A percentile compares a stretch with the other conserved stretches of the same genome.
phyloP scores from a whole-genome alignment of 2,329 filamentous ascomycete species.

The Monosporascus sp. region DNA sequence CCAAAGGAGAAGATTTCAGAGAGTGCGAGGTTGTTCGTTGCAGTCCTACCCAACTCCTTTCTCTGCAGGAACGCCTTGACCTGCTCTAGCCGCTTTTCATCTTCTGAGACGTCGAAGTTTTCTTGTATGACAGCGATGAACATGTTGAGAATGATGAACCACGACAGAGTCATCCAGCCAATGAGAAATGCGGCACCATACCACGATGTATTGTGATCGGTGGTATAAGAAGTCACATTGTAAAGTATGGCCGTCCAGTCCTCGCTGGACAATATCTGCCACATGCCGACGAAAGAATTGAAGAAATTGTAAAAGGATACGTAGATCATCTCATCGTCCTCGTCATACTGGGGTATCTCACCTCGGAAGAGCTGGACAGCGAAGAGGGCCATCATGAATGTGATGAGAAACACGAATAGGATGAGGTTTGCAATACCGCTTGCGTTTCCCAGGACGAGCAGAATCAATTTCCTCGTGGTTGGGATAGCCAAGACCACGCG shows the following conservation, averaged over 20 bases:
- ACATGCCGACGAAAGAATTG: constrained; percentile 97
- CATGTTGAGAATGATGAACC: constrained; percentile 98
- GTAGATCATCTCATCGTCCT: constrained; percentile 55
- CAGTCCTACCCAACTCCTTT: constrained; percentile 71
- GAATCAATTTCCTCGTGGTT: constrained; percentile 80
- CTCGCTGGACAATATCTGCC: constrained; percentile 91
- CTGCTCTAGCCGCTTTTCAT: constrained; percentile 95
- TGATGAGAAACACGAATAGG: constrained; percentile 93
- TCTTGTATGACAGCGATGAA: constrained; percentile 99
- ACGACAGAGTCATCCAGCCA: constrained; percentile 91
- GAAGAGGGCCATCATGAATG: constrained; percentile 89
- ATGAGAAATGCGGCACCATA: constrained; percentile 88
- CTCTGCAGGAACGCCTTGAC: constrained; percentile 91
- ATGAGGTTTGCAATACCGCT: constrained; percentile 91
- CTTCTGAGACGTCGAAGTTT: constrained; percentile 97
- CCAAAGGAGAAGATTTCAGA: constrained; percentile 64
- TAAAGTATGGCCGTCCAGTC: constrained; percentile 92
- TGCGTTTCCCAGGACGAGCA: constrained; percentile 84
- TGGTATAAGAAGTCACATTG: constrained; percentile 67
- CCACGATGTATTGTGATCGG: constrained; percentile 70
- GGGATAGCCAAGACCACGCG: constrained; percentile 86
- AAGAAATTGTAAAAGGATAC: constrained; percentile 87
- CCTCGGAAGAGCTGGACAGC: constrained; percentile 90
- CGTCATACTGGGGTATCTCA: constrained; percentile 64
- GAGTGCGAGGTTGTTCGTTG: constrained; percentile 69